Base-by-base conservation (phyloP, 148 eudicot species). In the Amaranthus hypochondriacus region DNA sequence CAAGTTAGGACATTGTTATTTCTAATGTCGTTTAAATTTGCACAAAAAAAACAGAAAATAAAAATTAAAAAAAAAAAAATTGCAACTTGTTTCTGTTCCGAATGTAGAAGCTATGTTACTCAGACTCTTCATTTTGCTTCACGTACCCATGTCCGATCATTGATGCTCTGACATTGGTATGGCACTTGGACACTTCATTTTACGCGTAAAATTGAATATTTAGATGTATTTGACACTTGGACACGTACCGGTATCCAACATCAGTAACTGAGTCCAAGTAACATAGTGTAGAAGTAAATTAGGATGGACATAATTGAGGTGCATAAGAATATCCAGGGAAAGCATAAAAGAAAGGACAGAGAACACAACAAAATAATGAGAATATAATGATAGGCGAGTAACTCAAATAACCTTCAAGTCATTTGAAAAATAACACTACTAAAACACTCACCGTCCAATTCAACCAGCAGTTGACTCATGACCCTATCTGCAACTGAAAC, bases 401-500 rank as follows among this genome's bases (percentile, higher is more conserved):
- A 48, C 55, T 62, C 56, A 58, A 9, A 71, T 14, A 66, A 43
- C 44, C 15, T 28, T 63, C 62, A 43, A 5, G 48, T 18, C 47
- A 53, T 8, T 18, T 55, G 8, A 47, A 12, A 48, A 48, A 11
- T 21, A 54, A 44, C 53, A 71, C 28, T 12, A 55, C 42, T 42
- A 28, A 8, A 11, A 9, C 7, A n/a, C 46, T 42, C 13, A 95
- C 99, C 99, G 78, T 93, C 92, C 79, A 89, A 82, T 84, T 95
- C 97, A 55, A 88, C 87, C 81, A 95, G 93, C 73, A 95, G 96
- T 80, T 92, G 93, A 83, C 93, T 92, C 87, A 92, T 87, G 78
- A 95, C 99, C 69, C 99, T 81, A 81, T 95, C 99, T 48, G 87
- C 85, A 72, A 95, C 99, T 5, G 99, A 92, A 69, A 90, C 86